Evolutionary conservation across 176 grass and related monocot species (phyloP), one percentile per base, ranked within the genome.

Genomic region (Hyparrhenia diplandra): DNA sequence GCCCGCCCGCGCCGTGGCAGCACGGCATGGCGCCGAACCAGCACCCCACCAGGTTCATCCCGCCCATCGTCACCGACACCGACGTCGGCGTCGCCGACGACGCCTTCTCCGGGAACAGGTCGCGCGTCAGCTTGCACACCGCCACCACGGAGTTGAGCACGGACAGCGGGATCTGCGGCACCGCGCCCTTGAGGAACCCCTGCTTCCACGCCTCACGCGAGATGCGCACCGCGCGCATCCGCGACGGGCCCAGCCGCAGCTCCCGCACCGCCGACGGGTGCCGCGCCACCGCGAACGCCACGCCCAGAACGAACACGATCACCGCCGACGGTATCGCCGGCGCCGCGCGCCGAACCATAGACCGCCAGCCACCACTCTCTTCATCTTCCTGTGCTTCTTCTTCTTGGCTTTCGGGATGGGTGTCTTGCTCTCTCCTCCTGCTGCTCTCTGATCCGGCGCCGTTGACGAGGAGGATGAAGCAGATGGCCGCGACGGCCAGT

Each of bases 21-120:
- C 92, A 94, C 46, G 94, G 94, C 94, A 97, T 97, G 51, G 90
- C 94, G 27, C 92, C 94, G 73, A 97, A 97, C 92, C 94, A 97
- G 83, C 94, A 92, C 0, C 94, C 94, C 34, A 94, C 84, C 64
- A 97, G 84, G 76, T 97, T 97, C 94, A 94, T 97, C 58, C 67
- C 60, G 23, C 95, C 95, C 63, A 97, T 89, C 23, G 95, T 97
- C 59, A 97, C 43, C 46, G 95, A 88, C 37, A 97, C 83, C 32
- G 92, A 97, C n/a, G 89, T 92, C 36, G 90, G 16, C 16, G 45
- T 49, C 46, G 45, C 73, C 28, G 72, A 77, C 61, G 88, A 73
- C 69, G 18, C 67, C 79, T 85, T 66, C 27, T 90, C 84, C 29
- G 92, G 90, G 78, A 97, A 97, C 16, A 97, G 80, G 76, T 97